phyloP scores from a whole-genome alignment of 1,284 basidiomycete genomes.

The Termitomyces sp. region DNA sequence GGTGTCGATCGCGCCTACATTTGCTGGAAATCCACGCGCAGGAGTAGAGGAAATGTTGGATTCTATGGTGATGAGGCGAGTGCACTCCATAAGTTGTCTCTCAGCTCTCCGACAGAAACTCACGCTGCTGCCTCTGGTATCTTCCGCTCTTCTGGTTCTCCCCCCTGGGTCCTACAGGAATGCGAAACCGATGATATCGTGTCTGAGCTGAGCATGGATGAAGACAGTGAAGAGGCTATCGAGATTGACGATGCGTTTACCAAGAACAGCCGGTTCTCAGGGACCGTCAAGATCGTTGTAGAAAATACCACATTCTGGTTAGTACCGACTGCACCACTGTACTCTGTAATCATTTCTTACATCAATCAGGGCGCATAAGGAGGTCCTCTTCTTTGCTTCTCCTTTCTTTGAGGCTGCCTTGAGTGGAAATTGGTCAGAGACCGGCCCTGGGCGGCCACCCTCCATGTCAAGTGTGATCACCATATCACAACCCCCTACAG shows the following conservation, averaged over 20 bases:
- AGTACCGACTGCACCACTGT: conserved; percentile 22
- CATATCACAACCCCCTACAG: conserved; percentile 64
- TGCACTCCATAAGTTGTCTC: conserved; percentile 31
- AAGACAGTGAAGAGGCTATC: conserved; percentile 62
- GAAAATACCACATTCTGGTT: conserved; percentile 81
- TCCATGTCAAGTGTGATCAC: conserved; percentile 79
- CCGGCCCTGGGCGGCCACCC: conserved; percentile 49
- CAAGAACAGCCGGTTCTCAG: conserved; percentile 58
- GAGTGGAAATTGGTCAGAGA: conserved; percentile 77
- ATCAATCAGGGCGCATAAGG: conserved; percentile 69
- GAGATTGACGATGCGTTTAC: conserved; percentile 74
- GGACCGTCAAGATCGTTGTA: conserved; percentile 81
- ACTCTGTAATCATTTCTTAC: conserved; percentile 8
- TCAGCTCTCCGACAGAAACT: conserved; percentile 78
- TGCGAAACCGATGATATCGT: conserved; percentile 64
- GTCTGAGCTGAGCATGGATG: conserved; percentile 60
- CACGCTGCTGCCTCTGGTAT: conserved; percentile 80
- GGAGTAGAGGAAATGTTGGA: conserved; percentile 88
- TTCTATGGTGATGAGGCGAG: conserved; percentile 90
- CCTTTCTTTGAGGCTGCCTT: conserved; percentile 84
- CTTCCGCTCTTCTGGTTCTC: conserved; percentile 71
- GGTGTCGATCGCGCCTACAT: conserved; percentile 81
- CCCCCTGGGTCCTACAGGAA: conserved; percentile 71
- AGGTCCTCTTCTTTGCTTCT: conserved; percentile 78
- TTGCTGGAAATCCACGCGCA: conserved; percentile 60